Conservation (phyloP, 1,139 yeast species). For the Hemisphaericaspora xylanilytica region DNA sequence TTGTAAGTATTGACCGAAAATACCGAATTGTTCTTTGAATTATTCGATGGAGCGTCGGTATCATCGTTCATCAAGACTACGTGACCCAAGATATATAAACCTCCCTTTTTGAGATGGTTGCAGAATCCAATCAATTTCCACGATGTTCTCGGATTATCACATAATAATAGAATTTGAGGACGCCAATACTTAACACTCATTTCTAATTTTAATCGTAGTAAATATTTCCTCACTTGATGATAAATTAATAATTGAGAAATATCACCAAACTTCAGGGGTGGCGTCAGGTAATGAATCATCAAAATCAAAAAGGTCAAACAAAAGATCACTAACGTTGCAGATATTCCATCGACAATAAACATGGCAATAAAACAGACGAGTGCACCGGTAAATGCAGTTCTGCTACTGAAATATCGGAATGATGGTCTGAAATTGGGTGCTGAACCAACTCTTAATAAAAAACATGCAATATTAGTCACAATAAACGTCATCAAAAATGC, state of each 20-base stretch:
- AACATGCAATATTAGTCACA: slow-evolving; percentile 91
- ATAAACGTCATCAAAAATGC: slow-evolving; percentile 94
- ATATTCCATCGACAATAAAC: slow-evolving; percentile 90
- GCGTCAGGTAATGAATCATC: slow-evolving; percentile 82
- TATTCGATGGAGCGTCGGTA: slow-evolving; percentile 15
- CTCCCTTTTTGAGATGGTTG: slow-evolving; percentile 92
- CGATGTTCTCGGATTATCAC: slow-evolving; percentile 86
- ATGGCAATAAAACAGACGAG: slow-evolving; percentile 71
- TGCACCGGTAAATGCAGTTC: slow-evolving; percentile 79
- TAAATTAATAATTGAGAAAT: slow-evolving; percentile 91
- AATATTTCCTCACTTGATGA: slow-evolving; percentile 91
- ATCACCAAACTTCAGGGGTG: slow-evolving; percentile 97
- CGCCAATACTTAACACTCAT: slow-evolving; percentile 95
- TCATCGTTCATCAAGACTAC: slow-evolving; percentile 66
- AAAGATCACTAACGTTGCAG: slow-evolving; percentile 74
- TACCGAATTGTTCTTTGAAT: slow-evolving; percentile 18
- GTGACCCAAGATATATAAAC: slow-evolving; percentile 87
- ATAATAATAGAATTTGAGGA: slow-evolving; percentile 83
- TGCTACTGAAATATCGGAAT: slow-evolving; percentile 77
- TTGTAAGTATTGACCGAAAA: slow-evolving; percentile 43
- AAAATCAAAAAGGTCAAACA: slow-evolving; percentile 65
- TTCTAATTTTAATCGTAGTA: slow-evolving; percentile 77
- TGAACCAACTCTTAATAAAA: slow-evolving; percentile 77
- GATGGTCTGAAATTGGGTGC: slow-evolving; percentile 98
- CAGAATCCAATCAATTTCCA: slow-evolving; percentile 95